Evolutionary conservation across 2,329 filamentous ascomycete genomes (phyloP), one percentile per base, ranked within the genome.

Genomic region (Xylariaceae sp.): DNA sequence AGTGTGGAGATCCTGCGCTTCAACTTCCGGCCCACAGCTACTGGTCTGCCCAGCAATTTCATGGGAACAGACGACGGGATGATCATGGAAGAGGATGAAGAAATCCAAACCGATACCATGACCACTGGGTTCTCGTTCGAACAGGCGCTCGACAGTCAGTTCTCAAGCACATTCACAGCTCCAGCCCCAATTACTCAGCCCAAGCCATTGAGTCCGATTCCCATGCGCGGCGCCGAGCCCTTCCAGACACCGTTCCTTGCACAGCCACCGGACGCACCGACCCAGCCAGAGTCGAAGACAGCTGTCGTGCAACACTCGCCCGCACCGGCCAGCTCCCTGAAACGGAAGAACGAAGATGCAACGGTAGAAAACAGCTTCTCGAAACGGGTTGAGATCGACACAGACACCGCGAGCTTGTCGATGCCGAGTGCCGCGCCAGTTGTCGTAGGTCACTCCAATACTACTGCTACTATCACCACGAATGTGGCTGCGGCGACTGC

Each of bases 1-100:
- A 81, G 81, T 13, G 83, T 94, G 1, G 92, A 97, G 71, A 81
- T 88, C 8, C 70, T 97, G 50, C 77, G 82, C 39, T 81, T 79
- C 61, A 84, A 83, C 58, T 73, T 91, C 18, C 75, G 81, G 7
- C 72, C 74, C 3, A 67, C 65, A 6, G 64, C 64, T 16, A 69
- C 64, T 20, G 65, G 63, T 7, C 48, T 60, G 11, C 55, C 64
- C 23, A 56, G 51, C 5, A 64, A 67, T 24, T 67, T 68, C 33
- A 62, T 74, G 54, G 75, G 74, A 9, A 67, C 66, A 4, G 70
- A 73, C 3, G 70, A 70, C 42, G 49, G 30, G 62, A 70, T 30
- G 67, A 69, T 46, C 65, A 69, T 76, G 32, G 67, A 67, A 23
- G 67, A 65, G 13, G 60, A 62, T 7, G 68, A 63, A 29, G 50